Evolutionary conservation across 108 stramenopile genomes (phyloP).

Genomic region (Cyclostephanos tholiformis): DNA sequence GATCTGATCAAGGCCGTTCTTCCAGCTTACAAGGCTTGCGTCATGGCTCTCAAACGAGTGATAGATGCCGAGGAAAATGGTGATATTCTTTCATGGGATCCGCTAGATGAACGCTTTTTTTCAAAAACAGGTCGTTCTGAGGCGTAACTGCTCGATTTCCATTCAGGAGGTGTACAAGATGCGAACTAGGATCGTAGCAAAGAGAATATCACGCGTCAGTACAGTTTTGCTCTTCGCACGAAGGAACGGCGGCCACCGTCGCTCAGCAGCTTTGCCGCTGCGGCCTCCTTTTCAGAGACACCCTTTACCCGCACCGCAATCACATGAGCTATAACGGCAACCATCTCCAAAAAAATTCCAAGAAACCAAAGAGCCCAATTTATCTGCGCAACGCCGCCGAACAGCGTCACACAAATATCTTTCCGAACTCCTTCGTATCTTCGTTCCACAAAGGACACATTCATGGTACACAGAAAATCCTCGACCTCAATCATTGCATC

Average conservation of each 20-base stretch:
- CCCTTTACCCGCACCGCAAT: slow-evolving; percentile 27
- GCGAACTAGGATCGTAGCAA: no score
- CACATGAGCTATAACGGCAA: slow-evolving; percentile 36
- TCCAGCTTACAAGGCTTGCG: slow-evolving; percentile 57
- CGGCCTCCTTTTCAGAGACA: slow-evolving; percentile 8
- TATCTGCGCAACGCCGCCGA: slow-evolving; percentile 44
- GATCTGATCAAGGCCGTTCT: slow-evolving; percentile 57
- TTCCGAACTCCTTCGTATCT: slow-evolving; percentile 39
- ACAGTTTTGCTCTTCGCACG: neutral
- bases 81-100: slow-evolving; percentile 31
- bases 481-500: slow-evolving; percentile 50
- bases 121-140: neutral
- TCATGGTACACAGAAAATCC: slow-evolving; percentile 56
- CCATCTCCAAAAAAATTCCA: slow-evolving; percentile 40
- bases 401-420: slow-evolving; percentile 37
- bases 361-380: slow-evolving; percentile 41
- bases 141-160: neutral
- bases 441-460: slow-evolving; percentile 45
- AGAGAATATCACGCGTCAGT: neutral
- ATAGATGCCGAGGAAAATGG: slow-evolving; percentile 69
- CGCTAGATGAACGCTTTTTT: slow-evolving; percentile 5
- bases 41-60: slow-evolving; percentile 55
- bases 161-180: neutral
- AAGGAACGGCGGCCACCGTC: neutral
- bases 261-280: neutral